These are phyloP conservation scores for Talaromyces adpressus DNA, from an alignment of 495 filamentous ascomycete species.

Conservation along the genomic window DNA sequence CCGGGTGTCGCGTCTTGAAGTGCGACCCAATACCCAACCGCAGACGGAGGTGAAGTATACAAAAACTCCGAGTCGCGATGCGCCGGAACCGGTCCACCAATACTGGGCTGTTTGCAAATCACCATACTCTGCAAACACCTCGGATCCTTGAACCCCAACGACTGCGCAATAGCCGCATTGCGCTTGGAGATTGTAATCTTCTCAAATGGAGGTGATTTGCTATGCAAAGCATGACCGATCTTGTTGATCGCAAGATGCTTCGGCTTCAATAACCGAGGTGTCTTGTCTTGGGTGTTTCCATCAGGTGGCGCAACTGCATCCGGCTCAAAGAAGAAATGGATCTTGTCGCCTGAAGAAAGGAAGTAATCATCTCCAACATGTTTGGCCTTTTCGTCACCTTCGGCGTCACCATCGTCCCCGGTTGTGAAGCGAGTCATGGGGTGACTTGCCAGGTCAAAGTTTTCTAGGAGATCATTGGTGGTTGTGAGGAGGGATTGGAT, in stretches of 20 bases:
- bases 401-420: constrained; percentile 53
- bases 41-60: constrained; percentile 84
- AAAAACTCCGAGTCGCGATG: constrained; percentile 92
- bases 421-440: constrained; percentile 91
- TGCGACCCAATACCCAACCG: constrained; percentile 94
- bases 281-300: constrained; percentile 6
- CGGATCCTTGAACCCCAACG: constrained; percentile 69
- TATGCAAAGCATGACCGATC: constrained; percentile 88
- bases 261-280: constrained; percentile 54
- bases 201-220: constrained; percentile 63
- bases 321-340: constrained; percentile 96
- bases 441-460: constrained; percentile 70
- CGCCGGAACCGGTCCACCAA: constrained; percentile 77
- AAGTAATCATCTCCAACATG: constrained; percentile 98
- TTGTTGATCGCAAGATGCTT: constrained; percentile 87
- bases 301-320: constrained; percentile 45
- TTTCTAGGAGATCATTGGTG: constrained; percentile 64
- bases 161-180: constrained; percentile 60
- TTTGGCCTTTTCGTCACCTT: constrained; percentile 33
- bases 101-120: constrained; percentile 96
- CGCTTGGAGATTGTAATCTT: constrained; percentile 45
- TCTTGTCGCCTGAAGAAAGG: constrained; percentile 76
- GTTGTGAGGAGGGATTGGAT: constrained; percentile 63
- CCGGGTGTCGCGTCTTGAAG: constrained; percentile 78
- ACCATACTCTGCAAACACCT: constrained; percentile 87